A percentile compares a stretch with the other conserved stretches of the same genome.
Conservation (phyloP, 768 basidiomycete species). For the Coprinellus aureogranulatus region DNA sequence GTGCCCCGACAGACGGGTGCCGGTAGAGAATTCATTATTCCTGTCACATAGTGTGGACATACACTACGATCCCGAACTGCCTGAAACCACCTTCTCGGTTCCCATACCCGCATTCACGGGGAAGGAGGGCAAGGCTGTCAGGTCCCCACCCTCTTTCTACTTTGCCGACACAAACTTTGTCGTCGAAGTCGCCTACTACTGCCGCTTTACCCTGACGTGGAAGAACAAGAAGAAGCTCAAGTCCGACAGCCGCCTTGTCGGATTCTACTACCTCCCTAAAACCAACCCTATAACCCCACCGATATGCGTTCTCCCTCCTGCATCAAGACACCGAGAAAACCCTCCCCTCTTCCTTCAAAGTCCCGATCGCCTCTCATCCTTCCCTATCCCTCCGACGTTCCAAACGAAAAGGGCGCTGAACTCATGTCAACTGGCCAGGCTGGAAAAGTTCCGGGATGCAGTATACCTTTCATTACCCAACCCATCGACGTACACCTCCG, state of each 20-base stretch:
- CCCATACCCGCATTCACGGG: slow-evolving; percentile 1
- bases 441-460: slow-evolving; percentile 16
- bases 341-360: slow-evolving; percentile 21
- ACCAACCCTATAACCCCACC: slow-evolving; percentile 35
- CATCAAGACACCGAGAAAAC: slow-evolving; percentile 18
- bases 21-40: slow-evolving; percentile 25
- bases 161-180: slow-evolving; percentile 4
- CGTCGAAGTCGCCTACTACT: slow-evolving; percentile 6
- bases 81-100: slow-evolving; percentile 32
- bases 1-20: slow-evolving; percentile 25
- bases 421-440: background rate
- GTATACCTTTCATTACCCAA: slow-evolving; percentile 35
- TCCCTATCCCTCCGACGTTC: slow-evolving; percentile 17
- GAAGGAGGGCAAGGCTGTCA: background rate
- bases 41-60: slow-evolving; percentile 26
- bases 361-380: slow-evolving; percentile 27
- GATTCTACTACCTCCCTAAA: slow-evolving; percentile 44
- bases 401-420: slow-evolving; percentile 10
- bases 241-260: slow-evolving; percentile 27
- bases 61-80: slow-evolving; percentile 20
- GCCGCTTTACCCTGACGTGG: slow-evolving; percentile 3
- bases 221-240: slow-evolving; percentile 1
- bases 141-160: slow-evolving; percentile 7
- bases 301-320: slow-evolving; percentile 28
- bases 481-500: slow-evolving; percentile 36